Evolutionary conservation across 176 grass and related monocot genomes (phyloP), one percentile per base, ranked within the genome.

Genomic region (Oryza australiensis): DNA sequence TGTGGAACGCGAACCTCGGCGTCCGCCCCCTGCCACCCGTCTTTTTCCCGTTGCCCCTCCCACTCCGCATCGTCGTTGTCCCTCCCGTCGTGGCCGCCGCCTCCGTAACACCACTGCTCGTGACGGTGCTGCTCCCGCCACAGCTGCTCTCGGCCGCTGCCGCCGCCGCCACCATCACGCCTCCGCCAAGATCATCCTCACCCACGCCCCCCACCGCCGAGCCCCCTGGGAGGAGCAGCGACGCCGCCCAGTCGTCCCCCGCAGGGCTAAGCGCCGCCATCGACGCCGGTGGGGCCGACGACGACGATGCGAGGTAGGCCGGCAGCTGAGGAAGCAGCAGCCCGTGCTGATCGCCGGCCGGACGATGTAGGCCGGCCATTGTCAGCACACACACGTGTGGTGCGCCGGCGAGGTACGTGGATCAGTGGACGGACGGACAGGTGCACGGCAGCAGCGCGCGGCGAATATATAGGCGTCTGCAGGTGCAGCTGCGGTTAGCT

Each of bases 1-100:
- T 94, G 81, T 94, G 88, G 88, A 97, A 97, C 53, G 92, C 94
- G 40, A 94, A 92, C 80, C 92, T 74, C 48, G 90, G 90, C 53
- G 22, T 60, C 55, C 55, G 7, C 9, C 55, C 55, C 2, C 55
- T 9, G n/a, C 78, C 41, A 41, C 41, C 92, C 3, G 75, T 72
- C 66, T 90, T 92, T 86, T 88, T 97, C 7, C 55, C 55, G 32
- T 60, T 71, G 27, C 68, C 60, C 76, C 82, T 20, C 60, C 74
- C 26, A 32, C 73, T n/a, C 59, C 30, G 26, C 49, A 5, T 48
- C 68, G 16, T 80, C 79, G 63, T 24, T 37, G 5, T 12, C 33
- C 33, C 33, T 34, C 33, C 33, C 37, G 37, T 8, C 38, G 38
- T 7, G 18, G 12, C 29, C 29, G 33, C 45, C 29, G 33, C 45